A percentile compares a stretch with the other conserved stretches of the same genome.
Evolutionary conservation across 2,329 filamentous ascomycete genomes (phyloP).

Genomic region (Fusarium pseudonygamai): DNA sequence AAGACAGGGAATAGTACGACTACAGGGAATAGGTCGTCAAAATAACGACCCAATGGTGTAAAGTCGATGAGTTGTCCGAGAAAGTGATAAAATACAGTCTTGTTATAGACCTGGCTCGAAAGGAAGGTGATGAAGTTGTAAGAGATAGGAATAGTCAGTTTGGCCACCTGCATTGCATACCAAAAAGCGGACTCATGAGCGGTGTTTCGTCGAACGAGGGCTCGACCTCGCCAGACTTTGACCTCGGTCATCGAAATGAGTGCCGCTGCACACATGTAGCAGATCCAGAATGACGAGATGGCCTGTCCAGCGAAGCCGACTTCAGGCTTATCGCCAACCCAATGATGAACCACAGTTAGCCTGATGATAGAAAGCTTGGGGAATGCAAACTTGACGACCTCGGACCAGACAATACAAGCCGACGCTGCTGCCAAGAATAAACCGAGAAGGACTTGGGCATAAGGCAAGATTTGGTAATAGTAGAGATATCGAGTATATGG

Average conservation of each 20-base stretch:
- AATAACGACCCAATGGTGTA: constrained; percentile 82
- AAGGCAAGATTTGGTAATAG: constrained; percentile 78
- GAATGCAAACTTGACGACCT: constrained; percentile 84
- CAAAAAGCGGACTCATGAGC: constrained; percentile 94
- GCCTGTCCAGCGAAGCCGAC: constrained; percentile 89
- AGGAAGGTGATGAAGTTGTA: constrained; percentile 98
- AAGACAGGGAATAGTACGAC: constrained; percentile 87
- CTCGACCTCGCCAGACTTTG: constrained; percentile 96
- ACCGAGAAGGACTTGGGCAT: constrained; percentile 71
- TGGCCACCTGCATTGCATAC: constrained; percentile 93
- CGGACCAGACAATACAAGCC: constrained; percentile 88
- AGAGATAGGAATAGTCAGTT: constrained; percentile 88
- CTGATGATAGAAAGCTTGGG: constrained; percentile 77
- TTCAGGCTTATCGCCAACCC: constrained; percentile 73
- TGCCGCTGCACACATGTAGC: constrained; percentile 95
- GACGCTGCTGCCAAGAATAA: constrained; percentile 78
- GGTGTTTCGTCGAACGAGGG: constrained; percentile 88
- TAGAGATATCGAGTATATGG: constrained; percentile 85
- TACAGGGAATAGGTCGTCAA: constrained; percentile 88
- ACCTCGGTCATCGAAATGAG: constrained; percentile 89
- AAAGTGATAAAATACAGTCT: constrained; percentile 88
- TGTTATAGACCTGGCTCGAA: constrained; percentile 73
- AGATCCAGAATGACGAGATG: constrained; percentile 86
- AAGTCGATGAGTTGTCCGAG: constrained; percentile 85
- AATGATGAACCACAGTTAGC: constrained; percentile 77